Base-by-base conservation (phyloP, 768 basidiomycete genomes). In the Heimioporus sp. region DNA sequence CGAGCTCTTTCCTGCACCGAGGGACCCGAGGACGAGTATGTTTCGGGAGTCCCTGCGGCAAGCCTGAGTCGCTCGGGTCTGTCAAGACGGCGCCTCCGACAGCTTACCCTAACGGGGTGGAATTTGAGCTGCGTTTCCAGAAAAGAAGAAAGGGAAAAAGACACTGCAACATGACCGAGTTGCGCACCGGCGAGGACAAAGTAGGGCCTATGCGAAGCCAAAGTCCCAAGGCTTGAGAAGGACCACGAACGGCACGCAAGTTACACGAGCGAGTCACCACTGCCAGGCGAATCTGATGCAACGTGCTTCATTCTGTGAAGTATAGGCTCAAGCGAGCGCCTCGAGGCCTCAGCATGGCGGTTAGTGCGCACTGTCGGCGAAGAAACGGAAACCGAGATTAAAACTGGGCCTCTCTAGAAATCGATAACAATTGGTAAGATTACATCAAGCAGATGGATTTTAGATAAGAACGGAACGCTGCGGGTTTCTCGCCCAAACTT, bases 1-100 rank as follows among this genome's bases (percentile, higher is more conserved):
- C 8, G 72, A 71, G 56, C 76, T 75, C 53, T 76, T 76, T 10
- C 69, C 69, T 21, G 57, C 45, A 32, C 75, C 65, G 13, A 65
- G 50, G 17, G 63, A 58, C n/a, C 64, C 65, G 28, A 66, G 52
- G 43, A 65, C 19, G 48, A 65, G 19, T 2, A 66, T 49, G 13
- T 59, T 59, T 38, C 37, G 46, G 19, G 39, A 57, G 10, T 42
- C 31, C 38, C 55, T 55, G 21, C 2, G 24, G 24, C n/a, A 15
- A 11, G n/a, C 15, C 17, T 52, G 48, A 55, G 51, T 51, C 37
- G 31, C 20, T 11, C 28, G 20, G 28, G 37, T 21, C 32, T 2
- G 28, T n/a, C 24, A 20, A 40, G 52, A 51, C 19, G 52, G 49
- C 19, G 9, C 9, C 8, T 32, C 5, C n/a, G n/a, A 40, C 34